Percentiles rank a stretch among this genome's conserved stretches.
phyloP scores from a whole-genome alignment of 257 asterid species.

The Thymus mandschuricus region DNA sequence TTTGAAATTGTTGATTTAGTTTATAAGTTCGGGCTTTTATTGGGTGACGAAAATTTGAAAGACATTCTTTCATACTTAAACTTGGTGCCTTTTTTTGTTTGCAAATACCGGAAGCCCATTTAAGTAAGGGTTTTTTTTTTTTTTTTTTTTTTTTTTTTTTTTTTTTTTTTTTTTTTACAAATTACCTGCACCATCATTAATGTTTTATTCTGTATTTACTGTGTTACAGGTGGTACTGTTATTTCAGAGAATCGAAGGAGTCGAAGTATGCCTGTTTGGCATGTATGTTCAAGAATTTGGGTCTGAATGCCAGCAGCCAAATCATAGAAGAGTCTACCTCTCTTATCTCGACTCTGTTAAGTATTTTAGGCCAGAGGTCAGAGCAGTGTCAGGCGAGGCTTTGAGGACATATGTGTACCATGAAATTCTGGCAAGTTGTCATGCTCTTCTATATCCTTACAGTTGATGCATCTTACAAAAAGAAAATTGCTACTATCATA shows the following conservation, averaged over 20 bases:
- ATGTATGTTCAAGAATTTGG: conserved; percentile 99
- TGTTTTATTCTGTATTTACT: conserved; percentile 29
- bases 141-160: too few relatives aligned
- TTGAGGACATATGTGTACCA: conserved; percentile 97
- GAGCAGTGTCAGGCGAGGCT: conserved; percentile 94
- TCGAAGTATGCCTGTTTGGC: conserved; percentile 97
- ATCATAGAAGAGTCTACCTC: conserved; percentile 97
- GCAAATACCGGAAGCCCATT: conserved; percentile 4
- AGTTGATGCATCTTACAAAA: conserved; percentile 19
- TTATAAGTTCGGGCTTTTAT: background rate
- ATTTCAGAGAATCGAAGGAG: conserved; percentile 98
- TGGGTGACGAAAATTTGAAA: background rate
- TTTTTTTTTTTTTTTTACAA: conserved; percentile 3
- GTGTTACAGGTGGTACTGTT: conserved; percentile 76
- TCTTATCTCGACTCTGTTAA: conserved; percentile 97
- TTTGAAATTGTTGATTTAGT: background rate
- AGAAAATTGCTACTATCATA: conserved; percentile 3
- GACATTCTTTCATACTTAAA: background rate
- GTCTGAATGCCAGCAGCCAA: conserved; percentile 94
- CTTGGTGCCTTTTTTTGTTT: conserved; percentile 6
- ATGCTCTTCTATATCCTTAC: conserved; percentile 19
- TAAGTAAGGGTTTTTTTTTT: conserved; percentile 16
- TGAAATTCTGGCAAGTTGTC: conserved; percentile 82
- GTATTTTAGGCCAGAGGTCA: conserved; percentile 97
- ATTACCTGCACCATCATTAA: conserved; percentile 13